phyloP scores from a whole-genome alignment of 2,329 filamentous ascomycete species.

The Pseudogymnoascus sp. region DNA sequence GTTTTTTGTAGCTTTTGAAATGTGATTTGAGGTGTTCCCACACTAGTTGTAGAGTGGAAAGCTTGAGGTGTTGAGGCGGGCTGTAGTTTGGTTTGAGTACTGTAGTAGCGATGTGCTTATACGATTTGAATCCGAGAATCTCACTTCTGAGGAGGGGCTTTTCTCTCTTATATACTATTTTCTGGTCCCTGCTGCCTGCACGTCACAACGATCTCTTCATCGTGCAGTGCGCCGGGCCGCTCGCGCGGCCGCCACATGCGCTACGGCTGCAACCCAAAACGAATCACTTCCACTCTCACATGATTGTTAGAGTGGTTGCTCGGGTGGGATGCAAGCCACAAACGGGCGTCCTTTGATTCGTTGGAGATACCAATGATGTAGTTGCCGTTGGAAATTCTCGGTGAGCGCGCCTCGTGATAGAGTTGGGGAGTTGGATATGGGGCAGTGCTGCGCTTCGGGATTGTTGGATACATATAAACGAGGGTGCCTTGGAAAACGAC shows the following conservation, averaged over 20 bases:
- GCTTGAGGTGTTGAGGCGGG: background rate
- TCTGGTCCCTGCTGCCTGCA: background rate
- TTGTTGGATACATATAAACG: constrained; percentile 3
- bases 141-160: background rate
- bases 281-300: constrained; percentile 6
- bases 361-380: background rate
- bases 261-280: background rate
- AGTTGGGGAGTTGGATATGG: background rate
- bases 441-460: background rate
- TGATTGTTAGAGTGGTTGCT: background rate
- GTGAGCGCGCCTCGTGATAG: constrained; percentile 2
- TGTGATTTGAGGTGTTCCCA: background rate
- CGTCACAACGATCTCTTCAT: background rate
- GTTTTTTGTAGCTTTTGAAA: background rate
- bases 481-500: background rate
- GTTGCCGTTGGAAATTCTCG: background rate
- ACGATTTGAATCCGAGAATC: background rate
- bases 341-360: background rate
- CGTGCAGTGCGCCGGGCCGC: constrained; percentile 6
- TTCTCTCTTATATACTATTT: background rate
- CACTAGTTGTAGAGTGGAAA: background rate
- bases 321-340: background rate
- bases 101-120: background rate
- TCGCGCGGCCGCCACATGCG: background rate
- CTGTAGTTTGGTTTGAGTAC: background rate